Conservation (phyloP, 2,329 filamentous ascomycete species). For the Penicillium hesseltinei region DNA sequence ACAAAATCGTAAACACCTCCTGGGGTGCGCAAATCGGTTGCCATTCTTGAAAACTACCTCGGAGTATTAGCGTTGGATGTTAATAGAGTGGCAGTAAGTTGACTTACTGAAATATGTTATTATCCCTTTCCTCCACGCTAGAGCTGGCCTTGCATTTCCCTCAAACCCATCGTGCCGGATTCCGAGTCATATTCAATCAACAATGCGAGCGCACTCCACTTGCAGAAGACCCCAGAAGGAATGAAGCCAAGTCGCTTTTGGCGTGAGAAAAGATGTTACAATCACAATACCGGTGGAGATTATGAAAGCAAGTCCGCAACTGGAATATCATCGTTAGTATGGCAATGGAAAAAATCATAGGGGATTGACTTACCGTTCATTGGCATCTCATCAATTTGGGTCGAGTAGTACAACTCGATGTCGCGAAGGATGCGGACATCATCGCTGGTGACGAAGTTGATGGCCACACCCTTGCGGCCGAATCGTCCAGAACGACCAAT, state of each 20-base stretch:
- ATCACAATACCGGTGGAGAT: constrained; percentile 11
- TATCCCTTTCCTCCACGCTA: constrained; percentile 41
- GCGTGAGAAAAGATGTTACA: constrained; percentile 6
- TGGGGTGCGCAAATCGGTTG: constrained; percentile 11
- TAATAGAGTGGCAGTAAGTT: constrained; percentile 14
- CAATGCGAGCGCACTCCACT: not conserved
- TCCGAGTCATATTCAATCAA: not conserved
- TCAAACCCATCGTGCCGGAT: not conserved
- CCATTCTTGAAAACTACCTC: constrained; percentile 16
- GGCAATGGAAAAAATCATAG: not conserved
- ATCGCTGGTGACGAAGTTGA: constrained; percentile 99
- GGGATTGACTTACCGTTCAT: constrained; percentile 72
- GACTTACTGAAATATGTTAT: constrained; percentile 21
- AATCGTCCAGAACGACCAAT: constrained; percentile 99
- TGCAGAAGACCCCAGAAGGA: not conserved
- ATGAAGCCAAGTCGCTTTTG: constrained; percentile 9
- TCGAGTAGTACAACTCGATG: constrained; percentile 99
- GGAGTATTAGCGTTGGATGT: not conserved
- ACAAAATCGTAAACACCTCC: constrained; percentile 16
- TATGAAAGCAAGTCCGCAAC: constrained; percentile 41
- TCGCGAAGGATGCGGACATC: constrained; percentile 99
- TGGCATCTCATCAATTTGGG: constrained; percentile 99
- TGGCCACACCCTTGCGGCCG: constrained; percentile 99
- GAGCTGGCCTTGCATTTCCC: constrained; percentile 16
- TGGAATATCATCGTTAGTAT: constrained; percentile 8